phyloP scores from a whole-genome alignment of 2,329 filamentous ascomycete genomes.

The Penicillium nordicum region DNA sequence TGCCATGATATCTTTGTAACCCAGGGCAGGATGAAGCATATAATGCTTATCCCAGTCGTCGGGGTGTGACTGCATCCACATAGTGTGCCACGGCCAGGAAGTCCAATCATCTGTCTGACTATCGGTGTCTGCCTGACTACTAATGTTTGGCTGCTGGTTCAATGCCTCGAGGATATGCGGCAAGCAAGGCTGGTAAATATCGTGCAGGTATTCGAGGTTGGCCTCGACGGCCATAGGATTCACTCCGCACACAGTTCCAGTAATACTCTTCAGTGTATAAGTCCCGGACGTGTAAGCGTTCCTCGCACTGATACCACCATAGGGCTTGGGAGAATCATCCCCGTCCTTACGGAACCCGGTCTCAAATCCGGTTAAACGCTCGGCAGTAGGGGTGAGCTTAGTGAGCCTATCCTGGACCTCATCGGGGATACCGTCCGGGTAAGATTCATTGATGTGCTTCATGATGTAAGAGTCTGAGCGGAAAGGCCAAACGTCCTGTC shows the following conservation, averaged over 20 bases:
- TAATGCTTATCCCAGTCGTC: slow-evolving; percentile 28
- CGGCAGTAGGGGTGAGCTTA: slow-evolving; percentile 27
- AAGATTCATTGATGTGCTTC: slow-evolving; percentile 36
- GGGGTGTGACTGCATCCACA: slow-evolving; percentile 31
- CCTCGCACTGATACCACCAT: slow-evolving; percentile 42
- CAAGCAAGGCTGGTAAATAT: slow-evolving; percentile 46
- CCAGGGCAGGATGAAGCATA: slow-evolving; percentile 22
- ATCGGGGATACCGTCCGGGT: slow-evolving; percentile 31
- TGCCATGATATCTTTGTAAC: slow-evolving; percentile 22
- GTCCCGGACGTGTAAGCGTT: slow-evolving; percentile 42
- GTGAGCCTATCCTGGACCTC: slow-evolving; percentile 22
- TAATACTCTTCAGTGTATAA: slow-evolving; percentile 45
- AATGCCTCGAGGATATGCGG: slow-evolving; percentile 32
- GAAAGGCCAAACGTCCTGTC: slow-evolving; percentile 46
- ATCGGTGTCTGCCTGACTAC: background rate
- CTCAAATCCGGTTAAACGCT: slow-evolving; percentile 22
- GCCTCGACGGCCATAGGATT: slow-evolving; percentile 43
- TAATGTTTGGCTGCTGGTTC: slow-evolving; percentile 16
- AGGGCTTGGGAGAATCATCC: slow-evolving; percentile 19
- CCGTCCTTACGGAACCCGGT: slow-evolving; percentile 16
- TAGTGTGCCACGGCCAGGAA: slow-evolving; percentile 27
- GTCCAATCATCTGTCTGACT: slow-evolving; percentile 19
- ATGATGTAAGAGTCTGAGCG: slow-evolving; percentile 36
- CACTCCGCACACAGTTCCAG: slow-evolving; percentile 42
- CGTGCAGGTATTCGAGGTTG: slow-evolving; percentile 40